Evolutionary conservation across 2,329 filamentous ascomycete species (phyloP).

Genomic region (Phaeosphaeriaceae sp.): DNA sequence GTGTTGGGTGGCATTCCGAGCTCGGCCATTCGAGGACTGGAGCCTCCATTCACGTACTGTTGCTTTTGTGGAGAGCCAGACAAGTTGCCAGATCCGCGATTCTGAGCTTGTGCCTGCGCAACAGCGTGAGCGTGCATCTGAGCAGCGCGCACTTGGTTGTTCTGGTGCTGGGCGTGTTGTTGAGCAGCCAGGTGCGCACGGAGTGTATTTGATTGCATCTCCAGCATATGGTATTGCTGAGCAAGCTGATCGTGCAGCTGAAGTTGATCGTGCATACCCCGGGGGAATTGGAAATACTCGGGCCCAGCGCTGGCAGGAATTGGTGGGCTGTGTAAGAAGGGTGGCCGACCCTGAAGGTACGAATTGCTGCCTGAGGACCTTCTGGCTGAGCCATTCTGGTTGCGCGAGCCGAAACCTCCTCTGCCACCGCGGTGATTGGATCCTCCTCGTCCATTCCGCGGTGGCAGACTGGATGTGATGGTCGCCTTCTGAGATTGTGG

Average conservation of each 20-base stretch:
- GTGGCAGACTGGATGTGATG: slow-evolving; percentile 57
- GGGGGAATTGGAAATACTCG: slow-evolving; percentile 55
- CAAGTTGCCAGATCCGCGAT: slow-evolving; percentile 39
- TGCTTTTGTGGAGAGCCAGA: slow-evolving; percentile 52
- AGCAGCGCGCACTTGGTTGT: slow-evolving; percentile 45
- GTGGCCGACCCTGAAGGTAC: slow-evolving; percentile 49
- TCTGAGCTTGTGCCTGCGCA: slow-evolving; percentile 45
- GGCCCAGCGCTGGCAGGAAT: slow-evolving; percentile 42
- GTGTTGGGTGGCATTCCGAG: slow-evolving; percentile 36
- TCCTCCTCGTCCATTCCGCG: slow-evolving; percentile 57
- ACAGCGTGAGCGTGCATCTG: slow-evolving; percentile 48
- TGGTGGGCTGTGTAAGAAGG: slow-evolving; percentile 53
- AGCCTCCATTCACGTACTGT: slow-evolving; percentile 38
- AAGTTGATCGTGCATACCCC: slow-evolving; percentile 51
- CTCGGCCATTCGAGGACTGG: slow-evolving; percentile 43
- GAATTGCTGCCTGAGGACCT: slow-evolving; percentile 65
- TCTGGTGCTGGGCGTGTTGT: slow-evolving; percentile 46
- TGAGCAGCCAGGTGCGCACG: slow-evolving; percentile 46
- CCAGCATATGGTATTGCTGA: slow-evolving; percentile 57
- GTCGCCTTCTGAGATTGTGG: slow-evolving; percentile 61
- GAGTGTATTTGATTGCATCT: slow-evolving; percentile 50
- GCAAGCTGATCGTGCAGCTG: slow-evolving; percentile 57
- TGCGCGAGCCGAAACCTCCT: slow-evolving; percentile 57
- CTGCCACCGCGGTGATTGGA: slow-evolving; percentile 53
- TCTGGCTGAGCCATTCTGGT: slow-evolving; percentile 53